These are phyloP conservation scores for Xenoacremonium recifei DNA, from an alignment of 2,329 filamentous ascomycete species.

Conservation along the genomic window DNA sequence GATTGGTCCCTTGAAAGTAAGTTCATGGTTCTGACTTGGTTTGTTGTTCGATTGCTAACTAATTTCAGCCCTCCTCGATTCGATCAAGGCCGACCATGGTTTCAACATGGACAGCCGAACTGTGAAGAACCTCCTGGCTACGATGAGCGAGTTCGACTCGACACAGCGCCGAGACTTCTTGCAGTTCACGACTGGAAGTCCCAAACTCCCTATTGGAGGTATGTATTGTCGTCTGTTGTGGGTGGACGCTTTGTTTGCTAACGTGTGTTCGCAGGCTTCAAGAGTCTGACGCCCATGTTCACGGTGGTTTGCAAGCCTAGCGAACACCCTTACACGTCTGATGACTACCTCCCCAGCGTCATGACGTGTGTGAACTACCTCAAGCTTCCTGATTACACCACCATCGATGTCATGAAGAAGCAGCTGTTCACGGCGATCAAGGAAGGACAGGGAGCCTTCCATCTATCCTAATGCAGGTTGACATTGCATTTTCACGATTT, in stretches of 20 bases:
- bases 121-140: constrained; percentile 87
- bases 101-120: constrained; percentile 98
- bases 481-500: neutral
- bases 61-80: constrained; percentile 83
- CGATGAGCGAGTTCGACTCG: constrained; percentile 82
- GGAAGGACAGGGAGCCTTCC: constrained; percentile 97
- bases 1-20: constrained; percentile 97
- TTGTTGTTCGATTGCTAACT: constrained; percentile 8
- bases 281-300: constrained; percentile 95
- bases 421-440: constrained; percentile 83
- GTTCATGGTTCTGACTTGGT: constrained; percentile 32
- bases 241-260: constrained; percentile 25
- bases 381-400: constrained; percentile 93
- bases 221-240: constrained; percentile 36
- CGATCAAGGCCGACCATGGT: constrained; percentile 96
- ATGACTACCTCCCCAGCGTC: constrained; percentile 98
- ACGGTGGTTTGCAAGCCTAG: constrained; percentile 99
- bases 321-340: constrained; percentile 86
- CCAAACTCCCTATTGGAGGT: constrained; percentile 98
- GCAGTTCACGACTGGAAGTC: constrained; percentile 96
- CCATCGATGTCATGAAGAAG: constrained; percentile 70
- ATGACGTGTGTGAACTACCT: constrained; percentile 99
- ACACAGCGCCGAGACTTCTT: constrained; percentile 86
- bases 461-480: constrained; percentile 65
- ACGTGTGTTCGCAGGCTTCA: constrained; percentile 69